Evolutionary conservation across 192 early-diverging fungal genomes (phyloP).

Genomic region (Backusella liffmaniae): DNA sequence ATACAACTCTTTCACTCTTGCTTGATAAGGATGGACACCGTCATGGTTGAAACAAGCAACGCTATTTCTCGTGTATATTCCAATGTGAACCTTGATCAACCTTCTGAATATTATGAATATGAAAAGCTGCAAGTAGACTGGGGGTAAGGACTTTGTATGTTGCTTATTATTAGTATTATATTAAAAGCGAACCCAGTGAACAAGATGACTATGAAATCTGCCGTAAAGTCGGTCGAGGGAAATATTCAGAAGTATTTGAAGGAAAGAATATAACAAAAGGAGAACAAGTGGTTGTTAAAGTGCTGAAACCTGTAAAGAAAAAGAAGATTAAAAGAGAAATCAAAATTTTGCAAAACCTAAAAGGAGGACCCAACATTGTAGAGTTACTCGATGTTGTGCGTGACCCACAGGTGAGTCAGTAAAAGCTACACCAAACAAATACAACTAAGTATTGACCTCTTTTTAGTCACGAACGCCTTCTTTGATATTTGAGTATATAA

Average conservation of each 20-base stretch:
- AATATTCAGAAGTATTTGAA: slow-evolving; percentile 99
- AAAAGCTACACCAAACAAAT: not conserved
- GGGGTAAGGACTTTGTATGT: slow-evolving; percentile 60
- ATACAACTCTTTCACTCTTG: too few species aligned
- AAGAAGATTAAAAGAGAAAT: slow-evolving; percentile 99
- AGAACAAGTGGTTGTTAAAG: slow-evolving; percentile 94
- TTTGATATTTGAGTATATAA: slow-evolving; percentile 94
- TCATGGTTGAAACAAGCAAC: not conserved
- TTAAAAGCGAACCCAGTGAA: slow-evolving; percentile 38
- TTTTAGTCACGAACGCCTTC: slow-evolving; percentile 92
- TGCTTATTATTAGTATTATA: not conserved
- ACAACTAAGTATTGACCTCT: not conserved
- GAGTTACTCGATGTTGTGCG: slow-evolving; percentile 90
- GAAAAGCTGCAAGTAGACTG: slow-evolving; percentile 89
- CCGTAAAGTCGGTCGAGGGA: slow-evolving; percentile 96
- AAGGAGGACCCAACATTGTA: slow-evolving; percentile 92
- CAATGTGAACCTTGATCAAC: slow-evolving; percentile 77
- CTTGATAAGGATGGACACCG: not conserved
- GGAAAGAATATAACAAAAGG: slow-evolving; percentile 84
- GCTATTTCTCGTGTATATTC: slow-evolving; percentile 83
- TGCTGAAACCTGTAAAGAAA: slow-evolving; percentile 99
- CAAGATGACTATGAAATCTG: slow-evolving; percentile 99
- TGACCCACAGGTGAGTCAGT: slow-evolving; percentile 75
- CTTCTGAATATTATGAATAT: slow-evolving; percentile 95
- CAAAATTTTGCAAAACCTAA: slow-evolving; percentile 96